Evolutionary conservation across 2,329 filamentous ascomycete species (phyloP), one percentile per base, ranked within the genome.

Genomic region (Talaromyces sp.): DNA sequence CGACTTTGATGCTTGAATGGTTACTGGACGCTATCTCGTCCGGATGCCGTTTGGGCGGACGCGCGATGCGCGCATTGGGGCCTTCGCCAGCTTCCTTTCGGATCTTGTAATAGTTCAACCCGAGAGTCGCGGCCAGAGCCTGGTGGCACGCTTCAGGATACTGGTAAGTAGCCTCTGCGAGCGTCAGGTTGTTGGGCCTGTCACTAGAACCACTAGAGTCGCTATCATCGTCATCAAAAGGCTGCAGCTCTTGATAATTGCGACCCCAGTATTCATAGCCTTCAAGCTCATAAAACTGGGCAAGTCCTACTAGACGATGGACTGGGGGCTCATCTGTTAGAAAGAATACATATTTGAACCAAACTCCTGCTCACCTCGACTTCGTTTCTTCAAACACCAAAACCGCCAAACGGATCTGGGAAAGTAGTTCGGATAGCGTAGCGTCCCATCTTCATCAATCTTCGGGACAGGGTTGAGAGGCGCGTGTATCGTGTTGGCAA

Each of bases 321-420:
- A 75, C 75, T 78, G 57, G n/a, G 16, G 8, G 27, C 40, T 51
- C 28, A 18, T 31, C 61, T 65, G 65, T 65, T 64, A 60, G 55
- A 30, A 57, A 51, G 44, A 33, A 36, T 56, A 31, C 30, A 59
- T 33, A 56, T 9, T 30, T 14, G 33, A 47, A 40, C 50, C n/a
- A 50, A 27, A 31, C 28, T 56, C 28, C 27, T 47, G 23, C 75
- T 76, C 66, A 78, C 75, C 64, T 65, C 74, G 66, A 65, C 71
- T 77, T 65, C 71, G 68, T 66, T 76, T 76, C 68, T 77, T 77
- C 59, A 78, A 65, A 62, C 73, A 76, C 75, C 75, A 78, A 61
- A 78, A 78, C 51, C 73, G 70, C 75, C 75, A 76, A 7, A 78
- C 74, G 1, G 73, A 75, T 33, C 68, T 64, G 23, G 75, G 75